Conservation (phyloP, 768 basidiomycete species). For the Russula virescens region DNA sequence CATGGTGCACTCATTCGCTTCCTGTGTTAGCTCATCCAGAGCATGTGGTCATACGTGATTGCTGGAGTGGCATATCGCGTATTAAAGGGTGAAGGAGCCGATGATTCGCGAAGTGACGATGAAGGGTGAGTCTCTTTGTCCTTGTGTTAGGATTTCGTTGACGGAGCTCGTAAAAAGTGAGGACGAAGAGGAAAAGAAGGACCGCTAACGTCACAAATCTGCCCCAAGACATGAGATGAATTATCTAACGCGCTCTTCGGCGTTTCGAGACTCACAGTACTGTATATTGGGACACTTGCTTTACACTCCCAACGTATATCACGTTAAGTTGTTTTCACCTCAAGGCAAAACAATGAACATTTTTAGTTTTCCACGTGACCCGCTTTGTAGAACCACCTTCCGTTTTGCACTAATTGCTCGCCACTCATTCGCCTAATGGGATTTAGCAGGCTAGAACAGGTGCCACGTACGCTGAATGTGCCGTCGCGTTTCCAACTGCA, state of each 20-base stretch:
- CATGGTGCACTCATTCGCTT: constrained; percentile 6
- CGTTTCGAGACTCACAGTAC: constrained; percentile 5
- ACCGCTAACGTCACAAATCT: constrained; percentile 24
- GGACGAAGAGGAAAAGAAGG: constrained; percentile 31
- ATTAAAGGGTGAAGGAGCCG: constrained; percentile 64
- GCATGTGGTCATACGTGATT: constrained; percentile 85
- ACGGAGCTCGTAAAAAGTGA: constrained; percentile 20
- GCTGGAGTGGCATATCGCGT: constrained; percentile 79
- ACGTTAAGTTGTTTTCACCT: background rate
- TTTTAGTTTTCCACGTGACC: too few species aligned
- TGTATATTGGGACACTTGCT: constrained; percentile 5
- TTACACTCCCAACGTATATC: background rate
- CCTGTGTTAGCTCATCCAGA: constrained; percentile 54
- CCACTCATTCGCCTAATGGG: too few species aligned
- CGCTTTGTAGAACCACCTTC: too few species aligned
- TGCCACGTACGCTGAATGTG: too few species aligned
- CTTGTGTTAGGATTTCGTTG: background rate
- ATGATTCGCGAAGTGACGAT: constrained; percentile 83
- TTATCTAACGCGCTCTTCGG: constrained; percentile 5
- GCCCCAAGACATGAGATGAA: background rate
- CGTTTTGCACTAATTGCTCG: too few species aligned
- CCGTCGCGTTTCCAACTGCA: too few species aligned
- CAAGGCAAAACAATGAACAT: too few species aligned
- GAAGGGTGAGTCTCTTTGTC: constrained; percentile 46
- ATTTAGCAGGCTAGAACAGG: too few species aligned